These are phyloP conservation scores for Penicillium robsamsonii DNA, from an alignment of 495 filamentous ascomycete genomes.

Conservation along the genomic window DNA sequence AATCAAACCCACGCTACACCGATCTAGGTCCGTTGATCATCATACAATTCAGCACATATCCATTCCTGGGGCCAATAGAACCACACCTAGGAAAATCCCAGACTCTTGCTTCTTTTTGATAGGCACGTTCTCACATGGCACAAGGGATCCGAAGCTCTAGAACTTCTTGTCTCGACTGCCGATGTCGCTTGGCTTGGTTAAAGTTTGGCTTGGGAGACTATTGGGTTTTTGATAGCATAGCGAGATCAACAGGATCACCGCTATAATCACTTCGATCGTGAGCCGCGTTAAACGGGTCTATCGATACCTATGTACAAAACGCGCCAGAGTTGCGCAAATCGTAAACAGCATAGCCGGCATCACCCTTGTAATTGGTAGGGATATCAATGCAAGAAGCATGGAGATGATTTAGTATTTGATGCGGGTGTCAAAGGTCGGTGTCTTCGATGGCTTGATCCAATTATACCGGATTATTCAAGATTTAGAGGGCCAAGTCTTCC, in stretches of 20 bases:
- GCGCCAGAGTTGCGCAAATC: conserved; percentile 7
- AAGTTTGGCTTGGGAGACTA: conserved; percentile 4
- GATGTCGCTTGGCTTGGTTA: conserved; percentile 2
- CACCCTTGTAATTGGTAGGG: not conserved
- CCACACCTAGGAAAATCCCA: not conserved
- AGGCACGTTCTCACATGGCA: not conserved
- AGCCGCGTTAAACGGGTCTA: not conserved
- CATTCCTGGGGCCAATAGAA: conserved; percentile 33
- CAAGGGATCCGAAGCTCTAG: not conserved
- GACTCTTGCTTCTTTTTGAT: not conserved
- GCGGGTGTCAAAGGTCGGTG: not conserved
- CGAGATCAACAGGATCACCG: not conserved
- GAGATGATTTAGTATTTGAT: not conserved
- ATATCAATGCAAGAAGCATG: not conserved
- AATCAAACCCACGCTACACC: conserved; percentile 20
- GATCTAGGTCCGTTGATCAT: conserved; percentile 25
- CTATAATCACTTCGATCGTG: not conserved
- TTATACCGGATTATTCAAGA: not conserved
- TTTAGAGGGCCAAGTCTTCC: not conserved
- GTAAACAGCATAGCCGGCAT: not conserved
- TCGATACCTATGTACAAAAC: not conserved
- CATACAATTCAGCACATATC: conserved; percentile 9
- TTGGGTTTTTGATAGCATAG: not conserved
- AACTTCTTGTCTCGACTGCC: not conserved
- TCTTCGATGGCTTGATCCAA: not conserved